A percentile compares a stretch with the other conserved stretches of the same genome.
These are phyloP conservation scores for Penicillium cosmopolitanum DNA, from an alignment of 495 filamentous ascomycete species.

Conservation along the genomic window DNA sequence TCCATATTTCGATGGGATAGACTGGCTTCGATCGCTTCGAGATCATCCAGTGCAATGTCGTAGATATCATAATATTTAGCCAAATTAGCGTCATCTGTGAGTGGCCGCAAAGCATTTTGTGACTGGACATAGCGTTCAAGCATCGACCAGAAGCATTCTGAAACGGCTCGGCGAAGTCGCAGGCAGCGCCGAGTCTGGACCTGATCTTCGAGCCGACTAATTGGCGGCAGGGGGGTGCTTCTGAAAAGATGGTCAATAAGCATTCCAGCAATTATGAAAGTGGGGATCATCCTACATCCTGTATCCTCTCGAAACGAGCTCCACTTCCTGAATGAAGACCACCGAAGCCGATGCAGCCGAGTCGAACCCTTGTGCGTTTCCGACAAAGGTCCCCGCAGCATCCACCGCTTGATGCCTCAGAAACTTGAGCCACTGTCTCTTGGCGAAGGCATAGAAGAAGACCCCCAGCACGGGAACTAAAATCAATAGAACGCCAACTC, in stretches of 20 bases:
- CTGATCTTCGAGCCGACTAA: constrained; percentile 78
- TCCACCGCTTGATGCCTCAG: constrained; percentile 76
- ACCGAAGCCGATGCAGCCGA: constrained; percentile 77
- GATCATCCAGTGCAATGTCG: constrained; percentile 79
- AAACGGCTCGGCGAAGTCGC: constrained; percentile 74
- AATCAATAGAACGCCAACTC: constrained; percentile 61
- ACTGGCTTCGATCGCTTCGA: constrained; percentile 65
- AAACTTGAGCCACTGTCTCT: constrained; percentile 84
- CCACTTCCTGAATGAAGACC: constrained; percentile 91
- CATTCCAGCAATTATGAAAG: background rate
- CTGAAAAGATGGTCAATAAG: constrained; percentile 40
- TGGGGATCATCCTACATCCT: constrained; percentile 63
- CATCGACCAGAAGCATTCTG: constrained; percentile 66
- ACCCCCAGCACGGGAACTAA: constrained; percentile 58
- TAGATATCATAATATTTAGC: constrained; percentile 93
- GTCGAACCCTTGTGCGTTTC: constrained; percentile 81
- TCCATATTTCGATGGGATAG: constrained; percentile 66
- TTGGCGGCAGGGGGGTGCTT: constrained; percentile 83
- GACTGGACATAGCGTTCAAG: constrained; percentile 71
- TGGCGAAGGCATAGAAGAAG: constrained; percentile 70
- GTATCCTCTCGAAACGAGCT: constrained; percentile 93
- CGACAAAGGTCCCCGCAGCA: constrained; percentile 72
- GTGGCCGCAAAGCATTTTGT: constrained; percentile 65
- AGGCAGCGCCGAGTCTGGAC: constrained; percentile 77
- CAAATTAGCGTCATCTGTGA: constrained; percentile 76